These are phyloP conservation scores for Globisporangium okanoganense DNA, from an alignment of 352 stramenopile species.

Conservation along the genomic window DNA sequence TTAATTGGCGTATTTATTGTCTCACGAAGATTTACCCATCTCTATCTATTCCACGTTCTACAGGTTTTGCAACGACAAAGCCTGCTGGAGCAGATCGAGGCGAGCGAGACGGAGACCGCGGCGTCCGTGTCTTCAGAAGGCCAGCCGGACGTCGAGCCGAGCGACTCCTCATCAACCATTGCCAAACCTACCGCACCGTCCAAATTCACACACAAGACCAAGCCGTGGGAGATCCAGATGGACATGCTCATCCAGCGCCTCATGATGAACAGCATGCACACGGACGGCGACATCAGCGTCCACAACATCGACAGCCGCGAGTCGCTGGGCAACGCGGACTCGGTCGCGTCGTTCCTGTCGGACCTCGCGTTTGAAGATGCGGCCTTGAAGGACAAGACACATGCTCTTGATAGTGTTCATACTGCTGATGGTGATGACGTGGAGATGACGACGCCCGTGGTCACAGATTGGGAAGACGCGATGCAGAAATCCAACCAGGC, in stretches of 20 bases:
- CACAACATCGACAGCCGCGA: slow-evolving; percentile 70
- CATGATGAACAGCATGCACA: slow-evolving; percentile 81
- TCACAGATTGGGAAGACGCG: slow-evolving; percentile 26
- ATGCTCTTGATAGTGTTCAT: neutral
- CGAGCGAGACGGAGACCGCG: neutral
- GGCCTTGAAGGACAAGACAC: neutral
- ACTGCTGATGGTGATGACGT: neutral
- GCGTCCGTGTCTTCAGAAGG: slow-evolving; percentile 7
- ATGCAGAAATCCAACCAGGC: slow-evolving; percentile 35
- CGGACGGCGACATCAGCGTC: slow-evolving; percentile 70
- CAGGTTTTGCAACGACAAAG: slow-evolving; percentile 7
- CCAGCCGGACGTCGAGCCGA: slow-evolving; percentile 10
- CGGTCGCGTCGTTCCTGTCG: slow-evolving; percentile 33
- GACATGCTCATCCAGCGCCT: slow-evolving; percentile 79
- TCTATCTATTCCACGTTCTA: neutral
- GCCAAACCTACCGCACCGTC: neutral
- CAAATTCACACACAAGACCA: slow-evolving; percentile 22
- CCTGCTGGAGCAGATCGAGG: slow-evolving; percentile 4
- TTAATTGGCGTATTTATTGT: neutral
- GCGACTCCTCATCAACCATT: slow-evolving; percentile 13
- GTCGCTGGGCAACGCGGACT: slow-evolving; percentile 37
- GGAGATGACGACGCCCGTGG: slow-evolving; percentile 4
- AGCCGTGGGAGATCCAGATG: slow-evolving; percentile 85
- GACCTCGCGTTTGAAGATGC: slow-evolving; percentile 22
- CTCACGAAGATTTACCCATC: neutral